Evolutionary conservation across 805 yeast species (phyloP), one percentile per base, ranked within the genome.

Genomic region (Candida odintsovae): DNA sequence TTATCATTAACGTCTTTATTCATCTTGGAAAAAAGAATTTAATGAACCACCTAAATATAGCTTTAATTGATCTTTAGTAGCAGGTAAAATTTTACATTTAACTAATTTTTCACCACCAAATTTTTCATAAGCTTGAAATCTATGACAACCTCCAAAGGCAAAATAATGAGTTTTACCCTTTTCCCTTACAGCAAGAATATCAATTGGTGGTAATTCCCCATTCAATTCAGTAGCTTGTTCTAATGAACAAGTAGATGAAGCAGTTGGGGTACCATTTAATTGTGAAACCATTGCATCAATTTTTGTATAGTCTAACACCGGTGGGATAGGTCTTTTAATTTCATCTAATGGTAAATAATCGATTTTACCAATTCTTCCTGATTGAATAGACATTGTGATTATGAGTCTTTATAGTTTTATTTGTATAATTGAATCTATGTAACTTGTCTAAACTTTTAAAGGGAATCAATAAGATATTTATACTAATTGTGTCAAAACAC

Each of bases 131-230:
- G 95, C 95, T 62, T 88, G 95, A 54, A 88, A 83, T 51, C 96
- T 66, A 60, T 88, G 96, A 60, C 96, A 88, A 0, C 96, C 96
- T 7, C 96, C 96, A 65, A 88, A 88, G 1, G 90, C 95, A 64
- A 86, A 87, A 58, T 83, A 87, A 61, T 74, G 75, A 33, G 65
- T 71, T 42, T 76, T 66, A 2, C 88, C 92, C 8, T 75, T 62
- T 38, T 83, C 84, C 38, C 82, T 70, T 2, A 87, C 86, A 33
- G 74, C 72, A 51, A 88, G 65, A 0, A 88, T 89, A 63, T 88
- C 96, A 15, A 89, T 74, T 1, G 96, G 92, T 2, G 96, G 96
- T 35, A 87, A 65, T 53, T 83, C 84, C 2, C 90, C 90, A 9
- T 63, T 56, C 28, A 64, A 38, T 11, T 53, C 62, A 1, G 53